phyloP scores from a whole-genome alignment of 768 basidiomycete species.

The button mushroom (Agaricus bisporus) region DNA sequence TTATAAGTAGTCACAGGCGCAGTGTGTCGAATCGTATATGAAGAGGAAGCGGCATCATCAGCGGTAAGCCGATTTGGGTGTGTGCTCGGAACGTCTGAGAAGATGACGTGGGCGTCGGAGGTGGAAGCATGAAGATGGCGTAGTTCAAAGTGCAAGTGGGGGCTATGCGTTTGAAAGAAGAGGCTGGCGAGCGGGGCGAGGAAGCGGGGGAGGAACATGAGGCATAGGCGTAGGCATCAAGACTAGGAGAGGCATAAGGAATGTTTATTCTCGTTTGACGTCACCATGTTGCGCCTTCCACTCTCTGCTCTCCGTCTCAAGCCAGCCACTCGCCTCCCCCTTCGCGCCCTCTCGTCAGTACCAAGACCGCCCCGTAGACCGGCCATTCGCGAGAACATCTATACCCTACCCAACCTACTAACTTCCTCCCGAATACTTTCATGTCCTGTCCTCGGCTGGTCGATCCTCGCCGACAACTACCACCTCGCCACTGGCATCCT shows the following conservation, averaged over 20 bases:
- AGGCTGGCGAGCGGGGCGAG: slow-evolving; percentile 37
- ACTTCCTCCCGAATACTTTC: slow-evolving; percentile 84
- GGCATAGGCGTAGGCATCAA: too few relatives aligned
- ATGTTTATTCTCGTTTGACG: not conserved
- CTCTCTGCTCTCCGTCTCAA: too few relatives aligned
- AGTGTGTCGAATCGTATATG: slow-evolving; percentile 27
- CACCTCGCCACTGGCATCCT: slow-evolving; percentile 76
- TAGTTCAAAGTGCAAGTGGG: slow-evolving; percentile 42
- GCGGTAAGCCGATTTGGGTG: slow-evolving; percentile 7
- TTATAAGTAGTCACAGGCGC: slow-evolving; percentile 22
- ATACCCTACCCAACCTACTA: slow-evolving; percentile 88
- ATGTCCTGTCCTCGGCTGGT: slow-evolving; percentile 90
- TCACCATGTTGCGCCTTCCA: not conserved
- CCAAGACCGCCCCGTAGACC: too few relatives aligned
- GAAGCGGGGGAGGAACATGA: slow-evolving; percentile 43
- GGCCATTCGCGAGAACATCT: slow-evolving; percentile 71
- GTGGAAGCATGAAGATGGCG: slow-evolving; percentile 59
- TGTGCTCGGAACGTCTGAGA: slow-evolving; percentile 40
- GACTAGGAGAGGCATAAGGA: too few relatives aligned
- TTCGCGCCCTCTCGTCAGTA: too few relatives aligned
- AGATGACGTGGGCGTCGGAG: slow-evolving; percentile 41
- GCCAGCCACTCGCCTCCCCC: too few relatives aligned
- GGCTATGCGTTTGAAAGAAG: slow-evolving; percentile 6
- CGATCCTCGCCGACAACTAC: slow-evolving; percentile 78
- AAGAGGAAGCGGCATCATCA: slow-evolving; percentile 12